phyloP scores from a whole-genome alignment of 768 basidiomycete species.

The Boletus subparvulus region DNA sequence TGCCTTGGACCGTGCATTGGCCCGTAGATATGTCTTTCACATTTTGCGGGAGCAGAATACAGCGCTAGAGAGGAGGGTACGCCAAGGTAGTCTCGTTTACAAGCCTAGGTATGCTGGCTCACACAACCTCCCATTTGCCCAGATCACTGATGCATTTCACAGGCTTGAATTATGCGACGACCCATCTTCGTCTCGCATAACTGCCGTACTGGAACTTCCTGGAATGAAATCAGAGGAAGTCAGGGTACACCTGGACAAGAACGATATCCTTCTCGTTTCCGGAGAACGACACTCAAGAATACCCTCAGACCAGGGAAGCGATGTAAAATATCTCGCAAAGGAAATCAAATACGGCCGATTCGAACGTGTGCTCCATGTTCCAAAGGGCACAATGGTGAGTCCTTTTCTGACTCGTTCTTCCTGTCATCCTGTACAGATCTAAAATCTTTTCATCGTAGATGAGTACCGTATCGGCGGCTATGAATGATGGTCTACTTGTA shows the following conservation, averaged over 20 bases:
- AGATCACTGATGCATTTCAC: slow-evolving; percentile 13
- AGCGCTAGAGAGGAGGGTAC: slow-evolving; percentile 21
- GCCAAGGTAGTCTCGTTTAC: slow-evolving; percentile 31
- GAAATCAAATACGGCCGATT: slow-evolving; percentile 44
- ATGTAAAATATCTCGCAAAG: slow-evolving; percentile 29
- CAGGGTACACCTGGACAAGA: slow-evolving; percentile 32
- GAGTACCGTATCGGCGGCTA: slow-evolving; percentile 39
- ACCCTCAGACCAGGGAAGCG: slow-evolving; percentile 16
- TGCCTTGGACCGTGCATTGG: slow-evolving; percentile 32
- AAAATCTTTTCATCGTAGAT: slow-evolving; percentile 19
- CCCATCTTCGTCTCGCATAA: slow-evolving; percentile 30
- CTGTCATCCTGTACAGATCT: neutral
- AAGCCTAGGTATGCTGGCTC: slow-evolving; percentile 29
- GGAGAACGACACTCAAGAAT: slow-evolving; percentile 30
- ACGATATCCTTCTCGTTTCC: slow-evolving; percentile 33
- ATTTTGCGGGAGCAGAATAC: slow-evolving; percentile 21
- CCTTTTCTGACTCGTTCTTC: neutral
- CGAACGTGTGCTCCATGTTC: slow-evolving; percentile 36
- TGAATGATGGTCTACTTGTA: slow-evolving; percentile 40
- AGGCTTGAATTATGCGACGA: slow-evolving; percentile 44
- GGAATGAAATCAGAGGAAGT: slow-evolving; percentile 39
- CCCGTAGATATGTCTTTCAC: slow-evolving; percentile 29
- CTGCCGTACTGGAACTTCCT: slow-evolving; percentile 40
- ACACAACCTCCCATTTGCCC: neutral
- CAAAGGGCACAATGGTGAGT: slow-evolving; percentile 37